Base-by-base conservation (phyloP, 1,284 basidiomycete genomes). In the Malassezia globosa region DNA sequence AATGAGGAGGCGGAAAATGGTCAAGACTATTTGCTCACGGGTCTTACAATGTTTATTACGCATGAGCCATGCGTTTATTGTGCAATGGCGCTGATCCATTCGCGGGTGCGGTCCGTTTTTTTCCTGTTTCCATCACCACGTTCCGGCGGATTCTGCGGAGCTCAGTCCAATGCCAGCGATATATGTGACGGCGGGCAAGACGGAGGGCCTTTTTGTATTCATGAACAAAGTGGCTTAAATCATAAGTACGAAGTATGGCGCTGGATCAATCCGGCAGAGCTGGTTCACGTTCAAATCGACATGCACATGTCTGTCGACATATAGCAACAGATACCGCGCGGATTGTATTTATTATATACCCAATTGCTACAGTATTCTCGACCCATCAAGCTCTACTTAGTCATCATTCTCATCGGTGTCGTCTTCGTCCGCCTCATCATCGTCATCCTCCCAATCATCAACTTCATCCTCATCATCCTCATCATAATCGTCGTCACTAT, bases 201-300 rank as follows among this genome's bases (percentile, higher is more conserved):
- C 34, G 68, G 68, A 1, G 68, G 68, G 1, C 49, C 64, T 13
- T 73, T 68, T 40, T 61, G 61, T 5, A 53, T 75, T 10, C 74
- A 75, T 41, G 74, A 75, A 54, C 72, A 74, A 43, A 64, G 59
- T 27, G 71, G 73, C 0, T 48, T 74, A 14, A 75, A 75, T 49
- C 74, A 75, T 46, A 52, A 54, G 25, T 75, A 72, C 43, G 66
- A 72, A 25, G 73, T 73, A 7, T 75, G 72, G 69, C 48, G 66
- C 23, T 73, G 68, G 69, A 57, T 59, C 10, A 46, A 41, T 18
- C 42, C 49, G 1, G 22, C 25, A 14, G 27, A 22, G 1, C 33
- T 46, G 7, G 33, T 22, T 16, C 23, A 37, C 8, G 3, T 11
- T 31, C 29, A 21, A 4, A 5, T 27, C 14, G 11, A 18, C 18